Evolutionary conservation across 257 asterid species (phyloP).

Genomic region (Ophiorrhiza pumila): DNA sequence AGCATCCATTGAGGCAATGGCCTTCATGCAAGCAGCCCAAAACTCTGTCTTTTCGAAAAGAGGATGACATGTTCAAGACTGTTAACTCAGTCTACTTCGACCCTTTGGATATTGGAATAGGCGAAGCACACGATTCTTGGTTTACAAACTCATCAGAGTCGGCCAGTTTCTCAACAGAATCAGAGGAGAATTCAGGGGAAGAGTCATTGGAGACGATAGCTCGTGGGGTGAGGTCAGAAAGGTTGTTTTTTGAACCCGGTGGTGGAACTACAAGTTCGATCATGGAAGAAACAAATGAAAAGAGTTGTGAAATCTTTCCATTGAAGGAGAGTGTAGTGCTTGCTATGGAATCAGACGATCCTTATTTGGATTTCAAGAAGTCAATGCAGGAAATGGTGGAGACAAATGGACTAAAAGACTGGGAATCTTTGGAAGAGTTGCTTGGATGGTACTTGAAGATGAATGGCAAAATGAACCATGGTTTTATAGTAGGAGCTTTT

Average conservation of each 20-base stretch:
- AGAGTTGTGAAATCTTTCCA: constrained; percentile 17
- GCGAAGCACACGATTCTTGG: constrained; percentile 55
- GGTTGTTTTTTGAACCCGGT: constrained; percentile 75
- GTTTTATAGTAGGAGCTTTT: constrained; percentile 69
- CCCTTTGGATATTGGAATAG: constrained; percentile 29
- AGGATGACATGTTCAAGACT: constrained; percentile 45
- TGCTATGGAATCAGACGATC: constrained; percentile 76
- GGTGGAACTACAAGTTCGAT: constrained; percentile 48
- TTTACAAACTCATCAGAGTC: constrained; percentile 62
- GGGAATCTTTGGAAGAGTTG: constrained; percentile 80
- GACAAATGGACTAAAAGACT: constrained; percentile 61
- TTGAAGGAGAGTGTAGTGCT: constrained; percentile 61
- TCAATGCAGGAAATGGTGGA: constrained; percentile 94
- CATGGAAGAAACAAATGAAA: constrained; percentile 9
- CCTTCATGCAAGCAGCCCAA: constrained; percentile 35
- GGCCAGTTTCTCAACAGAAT: constrained; percentile 40
- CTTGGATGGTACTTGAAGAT: constrained; percentile 74
- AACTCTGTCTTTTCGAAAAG: constrained; percentile 35
- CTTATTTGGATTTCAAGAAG: constrained; percentile 75
- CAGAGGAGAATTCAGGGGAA: constrained; percentile 23
- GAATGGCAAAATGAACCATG: constrained; percentile 66
- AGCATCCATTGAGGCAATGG: constrained; percentile 29
- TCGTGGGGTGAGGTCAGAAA: constrained; percentile 47
- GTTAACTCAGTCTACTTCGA: constrained; percentile 67
- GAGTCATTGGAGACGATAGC: constrained; percentile 48